Conservation (phyloP, 306 rosid species). For the Lotus japonicus region DNA sequence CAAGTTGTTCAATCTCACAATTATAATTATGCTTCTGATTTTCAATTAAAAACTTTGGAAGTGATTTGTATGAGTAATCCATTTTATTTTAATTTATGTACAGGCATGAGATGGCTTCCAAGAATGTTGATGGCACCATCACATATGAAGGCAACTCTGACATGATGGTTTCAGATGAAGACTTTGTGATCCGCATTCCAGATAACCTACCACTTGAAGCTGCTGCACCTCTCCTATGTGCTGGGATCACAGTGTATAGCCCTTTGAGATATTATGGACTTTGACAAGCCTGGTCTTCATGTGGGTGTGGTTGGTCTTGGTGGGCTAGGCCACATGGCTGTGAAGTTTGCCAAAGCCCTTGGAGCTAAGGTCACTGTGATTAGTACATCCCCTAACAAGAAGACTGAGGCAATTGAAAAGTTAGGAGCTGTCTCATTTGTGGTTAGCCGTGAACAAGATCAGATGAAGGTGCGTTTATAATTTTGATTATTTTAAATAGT, state of each 20-base stretch:
- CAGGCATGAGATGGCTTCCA: conserved; percentile 46
- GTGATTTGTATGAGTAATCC: not conserved
- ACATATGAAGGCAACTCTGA: conserved; percentile 41
- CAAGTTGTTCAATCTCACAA: not conserved
- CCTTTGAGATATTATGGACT: conserved; percentile 30
- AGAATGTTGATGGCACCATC: conserved; percentile 29
- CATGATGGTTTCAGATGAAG: conserved; percentile 28
- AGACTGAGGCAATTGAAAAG: conserved; percentile 24
- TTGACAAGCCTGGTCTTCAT: conserved; percentile 25
- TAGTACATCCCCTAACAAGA: conserved; percentile 28
- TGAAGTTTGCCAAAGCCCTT: conserved; percentile 35
- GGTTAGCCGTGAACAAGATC: conserved; percentile 23
- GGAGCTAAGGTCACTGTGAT: conserved; percentile 36
- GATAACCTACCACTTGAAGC: conserved; percentile 26
- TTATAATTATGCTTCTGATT: not conserved
- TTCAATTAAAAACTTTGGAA: not conserved
- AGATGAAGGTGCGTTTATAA: conserved; percentile 24
- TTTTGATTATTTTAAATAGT: no score
- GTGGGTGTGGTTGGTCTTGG: conserved; percentile 48
- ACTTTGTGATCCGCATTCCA: conserved; percentile 25
- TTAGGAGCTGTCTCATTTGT: conserved; percentile 31
- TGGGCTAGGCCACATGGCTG: conserved; percentile 43
- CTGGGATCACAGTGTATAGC: conserved; percentile 40
- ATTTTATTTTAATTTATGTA: not conserved
- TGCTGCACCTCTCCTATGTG: conserved; percentile 40